Conservation (phyloP, 805 yeast species). For the Nakazawaea siamensis region DNA sequence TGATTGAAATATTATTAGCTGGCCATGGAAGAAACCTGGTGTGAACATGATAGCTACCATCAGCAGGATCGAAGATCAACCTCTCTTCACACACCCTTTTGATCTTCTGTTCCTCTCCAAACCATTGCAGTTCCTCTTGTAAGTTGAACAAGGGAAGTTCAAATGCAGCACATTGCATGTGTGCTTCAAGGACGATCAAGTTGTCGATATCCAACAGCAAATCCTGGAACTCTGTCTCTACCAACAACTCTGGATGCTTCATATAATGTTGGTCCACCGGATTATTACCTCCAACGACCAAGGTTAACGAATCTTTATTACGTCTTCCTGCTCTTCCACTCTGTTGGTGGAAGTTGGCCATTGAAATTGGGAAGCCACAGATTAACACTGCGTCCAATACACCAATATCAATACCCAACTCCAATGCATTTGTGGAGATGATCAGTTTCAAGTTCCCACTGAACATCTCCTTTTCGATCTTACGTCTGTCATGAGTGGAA, state of each 20-base stretch:
- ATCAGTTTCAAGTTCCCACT: constrained; percentile 78
- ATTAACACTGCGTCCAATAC: constrained; percentile 84
- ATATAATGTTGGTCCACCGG: constrained; percentile 86
- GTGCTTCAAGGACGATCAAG: constrained; percentile 62
- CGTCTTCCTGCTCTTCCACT: constrained; percentile 97
- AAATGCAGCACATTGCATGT: constrained; percentile 90
- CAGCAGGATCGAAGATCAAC: constrained; percentile 31
- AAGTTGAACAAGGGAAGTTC: constrained; percentile 58
- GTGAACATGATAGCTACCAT: constrained; percentile 45
- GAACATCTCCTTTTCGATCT: constrained; percentile 87
- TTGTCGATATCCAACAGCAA: constrained; percentile 55
- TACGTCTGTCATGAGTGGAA: constrained; percentile 74
- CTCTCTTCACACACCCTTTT: constrained; percentile 29
- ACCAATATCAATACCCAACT: constrained; percentile 92
- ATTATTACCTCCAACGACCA: constrained; percentile 73
- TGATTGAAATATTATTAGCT: constrained; percentile 58
- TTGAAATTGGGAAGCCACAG: constrained; percentile 87
- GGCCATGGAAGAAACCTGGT: constrained; percentile 77
- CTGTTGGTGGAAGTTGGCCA: constrained; percentile 88
- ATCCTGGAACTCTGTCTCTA: constrained; percentile 48
- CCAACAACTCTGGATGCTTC: constrained; percentile 53
- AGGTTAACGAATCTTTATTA: constrained; percentile 72
- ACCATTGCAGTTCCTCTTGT: constrained; percentile 47
- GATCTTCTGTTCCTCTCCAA: constrained; percentile 31
- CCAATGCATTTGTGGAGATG: constrained; percentile 91